Conservation (phyloP, 2,329 filamentous ascomycete genomes). For the Epichloe sibirici region DNA sequence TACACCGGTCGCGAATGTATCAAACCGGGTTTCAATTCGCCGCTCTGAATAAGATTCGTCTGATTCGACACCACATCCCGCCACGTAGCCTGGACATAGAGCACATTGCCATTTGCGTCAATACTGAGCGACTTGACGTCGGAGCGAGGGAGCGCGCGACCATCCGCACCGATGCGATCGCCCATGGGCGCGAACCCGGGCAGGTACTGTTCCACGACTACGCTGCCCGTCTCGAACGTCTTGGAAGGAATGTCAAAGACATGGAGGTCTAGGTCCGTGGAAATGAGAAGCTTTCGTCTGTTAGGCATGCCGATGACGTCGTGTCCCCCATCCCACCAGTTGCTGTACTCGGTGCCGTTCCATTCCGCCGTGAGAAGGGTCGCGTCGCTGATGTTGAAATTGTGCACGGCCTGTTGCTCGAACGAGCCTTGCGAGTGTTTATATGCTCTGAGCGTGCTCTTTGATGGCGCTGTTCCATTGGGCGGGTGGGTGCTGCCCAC, state of each 20-base stretch:
- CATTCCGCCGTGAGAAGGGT: slow-evolving; percentile 1
- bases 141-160: neutral
- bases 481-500: neutral
- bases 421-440: neutral
- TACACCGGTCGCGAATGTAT: neutral
- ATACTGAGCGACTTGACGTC: neutral
- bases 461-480: neutral
- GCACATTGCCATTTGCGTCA: neutral
- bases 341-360: neutral
- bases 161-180: neutral
- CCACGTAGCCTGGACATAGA: slow-evolving; percentile 3
- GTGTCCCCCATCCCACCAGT: slow-evolving; percentile 4
- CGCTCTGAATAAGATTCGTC: neutral
- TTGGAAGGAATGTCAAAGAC: neutral
- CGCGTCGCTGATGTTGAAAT: neutral
- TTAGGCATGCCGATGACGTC: neutral
- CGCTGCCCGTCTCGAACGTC: neutral
- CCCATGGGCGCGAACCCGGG: neutral
- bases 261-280: slow-evolving; percentile 2
- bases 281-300: neutral
- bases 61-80: neutral
- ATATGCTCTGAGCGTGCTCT: slow-evolving; percentile 1
- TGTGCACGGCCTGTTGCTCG: neutral
- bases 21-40: neutral
- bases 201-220: neutral